Base-by-base conservation (phyloP, 768 basidiomycete species). In the Dentipellis fragilis region DNA sequence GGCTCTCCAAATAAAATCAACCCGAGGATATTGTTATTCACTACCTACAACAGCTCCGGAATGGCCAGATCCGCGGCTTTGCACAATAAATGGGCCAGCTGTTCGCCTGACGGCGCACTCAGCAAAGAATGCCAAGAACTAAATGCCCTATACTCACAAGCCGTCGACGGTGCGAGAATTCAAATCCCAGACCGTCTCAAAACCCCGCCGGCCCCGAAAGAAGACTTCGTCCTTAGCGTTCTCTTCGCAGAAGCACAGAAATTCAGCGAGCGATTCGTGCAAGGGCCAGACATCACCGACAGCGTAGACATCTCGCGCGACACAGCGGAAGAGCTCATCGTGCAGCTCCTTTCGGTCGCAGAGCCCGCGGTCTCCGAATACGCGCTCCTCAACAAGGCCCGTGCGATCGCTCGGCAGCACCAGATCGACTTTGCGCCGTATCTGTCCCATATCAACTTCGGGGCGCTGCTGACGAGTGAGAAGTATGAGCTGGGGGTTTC, bases 111-210 rank as follows among this genome's bases (percentile, higher is more conserved):
- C 49, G 84, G 84, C 29, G 83, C 83, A 0, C 69, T 84, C 59
- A 77, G 80, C 61, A 67, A 75, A 0, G 78, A 87, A 68, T 87
- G 84, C 59, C 84, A 85, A 61, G 84, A 87, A 62, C 71, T 87
- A 22, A 86, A 85, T 57, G 84, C 83, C 0, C 67, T 87, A 9
- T 83, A 87, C 60, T 87, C 84, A 2, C 81, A 83, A 54, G 81
- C 78, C 2, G 84, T 85, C 1, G 84, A 86, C 59, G 84, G 84
- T 0, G 84, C 79, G 0, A 72, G 73, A 10, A 75, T 85, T 51
- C 80, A 71, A 63, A 83, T 81, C 52, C 84, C 79, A 0, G 81
- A 79, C 39, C 71, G 78, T 48, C 67, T 85, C 21, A 64, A 67
- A n/a, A 77, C 67, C 14, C 78, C 80, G 2, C 81, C 81, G 1